Evolutionary conservation across 352 stramenopile genomes (phyloP).

Genomic region (Pythium angustatum): DNA sequence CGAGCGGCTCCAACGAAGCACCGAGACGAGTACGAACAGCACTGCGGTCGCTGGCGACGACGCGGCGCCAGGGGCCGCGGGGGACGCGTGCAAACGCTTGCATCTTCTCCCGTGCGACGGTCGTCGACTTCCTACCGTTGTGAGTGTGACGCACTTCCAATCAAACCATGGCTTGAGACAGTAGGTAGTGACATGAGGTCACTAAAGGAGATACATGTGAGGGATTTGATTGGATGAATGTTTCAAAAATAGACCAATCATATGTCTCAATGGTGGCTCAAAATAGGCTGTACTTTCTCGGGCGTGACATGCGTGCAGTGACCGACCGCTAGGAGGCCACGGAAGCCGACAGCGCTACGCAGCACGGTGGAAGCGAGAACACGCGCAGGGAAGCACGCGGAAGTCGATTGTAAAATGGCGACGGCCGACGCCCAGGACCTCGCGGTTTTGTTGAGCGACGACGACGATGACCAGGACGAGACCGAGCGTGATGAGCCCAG

Average conservation of each 20-base stretch:
- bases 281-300: constrained; percentile 23
- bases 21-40: background rate
- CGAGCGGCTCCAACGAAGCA: background rate
- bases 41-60: background rate
- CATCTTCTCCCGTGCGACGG: constrained; percentile 14
- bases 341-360: too few species aligned
- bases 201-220: background rate
- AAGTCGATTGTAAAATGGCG: constrained; percentile 25
- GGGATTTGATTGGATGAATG: constrained; percentile 16
- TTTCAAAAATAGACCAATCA: constrained; percentile 6
- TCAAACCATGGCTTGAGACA: background rate
- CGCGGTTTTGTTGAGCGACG: constrained; percentile 44
- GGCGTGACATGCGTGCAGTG: too few species aligned
- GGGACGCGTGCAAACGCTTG: constrained; percentile 15
- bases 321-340: too few species aligned
- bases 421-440: constrained; percentile 41
- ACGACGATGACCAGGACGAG: constrained; percentile 28
- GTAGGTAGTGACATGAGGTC: constrained; percentile 11
- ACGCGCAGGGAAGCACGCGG: background rate
- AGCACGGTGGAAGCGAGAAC: too few species aligned
- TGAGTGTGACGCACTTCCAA: constrained; percentile 18
- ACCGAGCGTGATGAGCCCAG: constrained; percentile 14
- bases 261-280: too few species aligned
- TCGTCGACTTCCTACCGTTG: background rate
- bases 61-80: constrained; percentile 10